phyloP scores from a whole-genome alignment of 177 flowering plant genomes.

The Telopea speciosissima region DNA sequence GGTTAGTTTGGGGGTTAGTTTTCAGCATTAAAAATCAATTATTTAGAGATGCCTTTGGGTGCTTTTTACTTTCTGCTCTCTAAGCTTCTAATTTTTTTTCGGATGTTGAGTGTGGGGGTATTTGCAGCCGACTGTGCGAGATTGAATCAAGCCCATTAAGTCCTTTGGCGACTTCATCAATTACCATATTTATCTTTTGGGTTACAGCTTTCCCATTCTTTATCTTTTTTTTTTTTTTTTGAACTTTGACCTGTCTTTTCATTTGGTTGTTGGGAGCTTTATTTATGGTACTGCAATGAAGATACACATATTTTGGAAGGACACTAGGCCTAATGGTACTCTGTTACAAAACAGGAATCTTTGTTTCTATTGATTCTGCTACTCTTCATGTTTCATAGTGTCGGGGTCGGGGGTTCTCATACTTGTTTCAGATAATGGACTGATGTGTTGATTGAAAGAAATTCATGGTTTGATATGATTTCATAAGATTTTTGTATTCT shows the following conservation, averaged over 20 bases:
- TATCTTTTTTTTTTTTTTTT: background rate
- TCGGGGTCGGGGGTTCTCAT: background rate
- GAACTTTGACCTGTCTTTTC: background rate
- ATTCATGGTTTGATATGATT: background rate
- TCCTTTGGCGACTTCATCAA: background rate
- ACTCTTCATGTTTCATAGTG: no score
- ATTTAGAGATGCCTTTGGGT: background rate
- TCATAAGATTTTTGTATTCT: no score
- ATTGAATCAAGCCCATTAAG: background rate
- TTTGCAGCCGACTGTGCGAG: background rate
- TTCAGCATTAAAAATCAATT: background rate
- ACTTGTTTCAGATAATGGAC: background rate
- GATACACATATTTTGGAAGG: background rate
- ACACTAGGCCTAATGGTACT: background rate
- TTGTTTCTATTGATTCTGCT: background rate
- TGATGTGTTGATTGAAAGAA: background rate
- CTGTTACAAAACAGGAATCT: background rate
- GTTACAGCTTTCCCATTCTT: background rate
- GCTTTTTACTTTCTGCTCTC: background rate
- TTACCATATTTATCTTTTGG: background rate
- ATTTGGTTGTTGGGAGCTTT: background rate
- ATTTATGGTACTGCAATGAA: background rate
- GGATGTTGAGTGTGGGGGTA: background rate
- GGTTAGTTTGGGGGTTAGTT: background rate
- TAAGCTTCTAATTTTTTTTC: background rate